phyloP scores from a whole-genome alignment of 2,329 filamentous ascomycete genomes.

The Intubia oerlemansii region DNA sequence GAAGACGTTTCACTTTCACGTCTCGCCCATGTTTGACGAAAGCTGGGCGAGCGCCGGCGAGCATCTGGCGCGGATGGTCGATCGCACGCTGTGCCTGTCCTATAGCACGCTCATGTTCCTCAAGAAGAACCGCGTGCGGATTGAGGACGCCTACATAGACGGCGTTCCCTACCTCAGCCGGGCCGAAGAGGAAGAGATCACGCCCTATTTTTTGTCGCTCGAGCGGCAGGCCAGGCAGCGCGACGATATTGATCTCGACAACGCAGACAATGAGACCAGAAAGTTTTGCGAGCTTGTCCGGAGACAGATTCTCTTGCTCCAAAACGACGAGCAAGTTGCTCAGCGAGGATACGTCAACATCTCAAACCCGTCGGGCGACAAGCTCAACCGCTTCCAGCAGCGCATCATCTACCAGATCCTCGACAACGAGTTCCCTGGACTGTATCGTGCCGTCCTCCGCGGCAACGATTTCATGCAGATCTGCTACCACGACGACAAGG shows the following conservation, averaged over 20 bases:
- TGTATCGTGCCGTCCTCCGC: conserved; percentile 5
- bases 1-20: too few relatives aligned
- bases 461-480: conserved; percentile 7
- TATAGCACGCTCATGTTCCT: conserved; percentile 13
- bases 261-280: conserved; percentile 2
- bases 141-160: conserved; percentile 9
- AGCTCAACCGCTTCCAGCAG: conserved; percentile 11
- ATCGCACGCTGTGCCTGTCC: conserved; percentile 12
- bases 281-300: conserved; percentile 6
- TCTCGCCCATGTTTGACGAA: conserved; percentile 12
- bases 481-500: conserved; percentile 2
- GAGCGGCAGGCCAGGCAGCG: not conserved
- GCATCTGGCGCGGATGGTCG: conserved; percentile 8
- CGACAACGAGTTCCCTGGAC: conserved; percentile 7
- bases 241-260: not conserved
- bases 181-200: conserved; percentile 7
- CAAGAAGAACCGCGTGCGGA: conserved; percentile 9
- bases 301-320: too few relatives aligned
- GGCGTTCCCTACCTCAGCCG: conserved; percentile 15
- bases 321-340: conserved; percentile 1
- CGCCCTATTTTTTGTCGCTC: conserved; percentile 1
- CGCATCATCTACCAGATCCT: conserved; percentile 11
- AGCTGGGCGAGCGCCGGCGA: conserved; percentile 1
- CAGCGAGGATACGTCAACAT: conserved; percentile 6
- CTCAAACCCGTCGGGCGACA: conserved; percentile 8